Conservation (phyloP, 2,329 filamentous ascomycete species). For the Magnaporthiopsis rhizophila region DNA sequence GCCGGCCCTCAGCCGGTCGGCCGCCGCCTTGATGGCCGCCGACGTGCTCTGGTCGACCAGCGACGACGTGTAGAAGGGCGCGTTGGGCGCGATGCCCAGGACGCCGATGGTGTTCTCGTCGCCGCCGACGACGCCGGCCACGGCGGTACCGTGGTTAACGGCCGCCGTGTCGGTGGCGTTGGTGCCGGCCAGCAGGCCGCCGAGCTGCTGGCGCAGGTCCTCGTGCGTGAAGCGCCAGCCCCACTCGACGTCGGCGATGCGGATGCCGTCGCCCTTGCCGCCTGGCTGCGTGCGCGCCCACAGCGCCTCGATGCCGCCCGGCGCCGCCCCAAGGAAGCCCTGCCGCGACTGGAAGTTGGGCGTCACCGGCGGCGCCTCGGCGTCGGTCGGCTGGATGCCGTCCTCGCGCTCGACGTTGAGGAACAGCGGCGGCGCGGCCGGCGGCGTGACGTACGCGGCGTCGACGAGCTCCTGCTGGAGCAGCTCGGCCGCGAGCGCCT, state of each 20-base stretch:
- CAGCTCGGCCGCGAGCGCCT: background rate
- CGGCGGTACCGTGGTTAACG: slow-evolving; percentile 3
- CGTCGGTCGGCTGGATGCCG: background rate
- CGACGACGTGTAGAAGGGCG: background rate
- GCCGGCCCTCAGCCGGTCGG: background rate
- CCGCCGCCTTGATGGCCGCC: background rate
- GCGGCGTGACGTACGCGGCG: background rate
- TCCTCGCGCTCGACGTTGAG: background rate
- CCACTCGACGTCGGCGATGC: slow-evolving; percentile 3
- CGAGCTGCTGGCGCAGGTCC: slow-evolving; percentile 4
- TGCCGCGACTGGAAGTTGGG: slow-evolving; percentile 2
- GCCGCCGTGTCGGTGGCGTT: background rate
- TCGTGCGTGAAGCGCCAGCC: slow-evolving; percentile 4
- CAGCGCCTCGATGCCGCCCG: slow-evolving; percentile 1
- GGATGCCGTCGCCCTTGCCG: slow-evolving; percentile 1
- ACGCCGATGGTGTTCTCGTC: slow-evolving; percentile 4
- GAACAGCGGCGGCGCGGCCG: background rate
- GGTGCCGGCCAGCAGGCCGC: background rate
- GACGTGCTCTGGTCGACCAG: background rate
- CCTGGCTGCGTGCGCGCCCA: slow-evolving; percentile 1
- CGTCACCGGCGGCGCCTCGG: slow-evolving; percentile 1
- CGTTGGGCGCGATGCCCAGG: background rate
- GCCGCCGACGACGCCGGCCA: slow-evolving; percentile 1
- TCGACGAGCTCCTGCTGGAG: slow-evolving; percentile 1
- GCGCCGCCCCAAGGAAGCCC: background rate